Evolutionary conservation across 495 filamentous ascomycete genomes (phyloP).

Genomic region (Cercophora newfieldiana): DNA sequence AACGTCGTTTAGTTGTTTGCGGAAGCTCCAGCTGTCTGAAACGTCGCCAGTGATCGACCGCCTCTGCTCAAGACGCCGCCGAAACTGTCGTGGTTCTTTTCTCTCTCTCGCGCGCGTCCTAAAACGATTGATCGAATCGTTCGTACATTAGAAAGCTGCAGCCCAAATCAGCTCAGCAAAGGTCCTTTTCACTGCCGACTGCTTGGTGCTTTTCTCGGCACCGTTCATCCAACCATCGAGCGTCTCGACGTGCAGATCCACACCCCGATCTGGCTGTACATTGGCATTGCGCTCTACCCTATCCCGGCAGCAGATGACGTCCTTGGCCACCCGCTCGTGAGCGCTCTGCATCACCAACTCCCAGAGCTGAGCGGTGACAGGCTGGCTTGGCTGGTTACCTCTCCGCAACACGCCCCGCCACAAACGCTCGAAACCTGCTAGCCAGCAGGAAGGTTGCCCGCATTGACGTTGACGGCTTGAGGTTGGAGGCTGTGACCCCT

Average conservation of each 20-base stretch:
- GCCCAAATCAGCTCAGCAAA: not conserved
- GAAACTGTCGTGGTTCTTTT: not conserved
- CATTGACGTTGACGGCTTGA: conserved; percentile 8
- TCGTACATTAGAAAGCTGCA: not conserved
- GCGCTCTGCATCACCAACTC: conserved; percentile 14
- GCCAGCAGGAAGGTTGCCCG: not conserved
- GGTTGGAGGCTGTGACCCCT: conserved; percentile 11
- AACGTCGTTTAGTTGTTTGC: too few species aligned
- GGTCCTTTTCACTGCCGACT: not conserved
- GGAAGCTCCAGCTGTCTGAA: conserved; percentile 11
- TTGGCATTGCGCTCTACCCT: not conserved
- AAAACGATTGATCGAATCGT: not conserved
- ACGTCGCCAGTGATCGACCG: conserved; percentile 7
- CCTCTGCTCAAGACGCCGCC: not conserved
- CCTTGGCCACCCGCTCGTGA: conserved; percentile 7
- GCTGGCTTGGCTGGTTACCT: not conserved
- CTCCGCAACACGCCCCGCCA: not conserved
- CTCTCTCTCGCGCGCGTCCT: not conserved
- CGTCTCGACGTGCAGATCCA: not conserved
- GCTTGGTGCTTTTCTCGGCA: not conserved
- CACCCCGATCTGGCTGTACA: not conserved
- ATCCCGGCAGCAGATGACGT: conserved; percentile 17
- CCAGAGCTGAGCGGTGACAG: not conserved
- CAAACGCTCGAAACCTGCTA: not conserved
- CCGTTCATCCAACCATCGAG: too few species aligned